Evolutionary conservation across 805 yeast genomes (phyloP), one percentile per base, ranked within the genome.

Genomic region (Kazachstania martiniae): DNA sequence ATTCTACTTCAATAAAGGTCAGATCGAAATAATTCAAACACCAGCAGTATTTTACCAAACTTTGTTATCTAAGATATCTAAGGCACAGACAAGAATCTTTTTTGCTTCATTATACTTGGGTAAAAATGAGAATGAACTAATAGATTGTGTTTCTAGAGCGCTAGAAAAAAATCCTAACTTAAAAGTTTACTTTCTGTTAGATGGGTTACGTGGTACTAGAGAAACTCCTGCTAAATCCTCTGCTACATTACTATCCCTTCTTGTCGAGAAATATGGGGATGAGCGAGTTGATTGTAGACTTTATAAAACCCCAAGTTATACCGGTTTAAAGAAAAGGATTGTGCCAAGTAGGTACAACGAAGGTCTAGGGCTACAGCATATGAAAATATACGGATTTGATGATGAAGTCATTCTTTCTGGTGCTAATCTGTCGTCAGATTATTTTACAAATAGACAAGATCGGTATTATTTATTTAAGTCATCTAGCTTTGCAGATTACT

Each of bases 351-450:
- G 98, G 40, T 65, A 89, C 41, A 86, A 87, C 56, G 98, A 91
- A 59, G 87, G 93, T 3, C 65, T 70, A 44, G 98, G 98, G 0
- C 66, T 91, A 32, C 98, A 91, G 56, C 98, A 91, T 52, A 91
- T 91, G 97, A 91, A 91, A 54, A 68, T 91, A 18, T 91, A 91
- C 54, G 98, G 98, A 2, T 76, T 87, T 47, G 98, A 91, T 54
- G 74, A 85, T 47, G 95, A 87, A 50, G 74, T 91, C 26, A 70
- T 91, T 13, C 65, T 91, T 21, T 72, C 82, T 12, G 98, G 97
- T 5, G 98, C 98, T 3, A 91, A 91, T 49, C 64, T 91, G 29
- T 84, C 95, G 0, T 64, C 71, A 23, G 98, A 91, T 58, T 91
- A 91, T 56, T 91, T 91, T 58, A 82, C 94, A 3, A 79, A 89